Conservation (phyloP, 2,329 filamentous ascomycete genomes). For the Orbilia quercus region DNA sequence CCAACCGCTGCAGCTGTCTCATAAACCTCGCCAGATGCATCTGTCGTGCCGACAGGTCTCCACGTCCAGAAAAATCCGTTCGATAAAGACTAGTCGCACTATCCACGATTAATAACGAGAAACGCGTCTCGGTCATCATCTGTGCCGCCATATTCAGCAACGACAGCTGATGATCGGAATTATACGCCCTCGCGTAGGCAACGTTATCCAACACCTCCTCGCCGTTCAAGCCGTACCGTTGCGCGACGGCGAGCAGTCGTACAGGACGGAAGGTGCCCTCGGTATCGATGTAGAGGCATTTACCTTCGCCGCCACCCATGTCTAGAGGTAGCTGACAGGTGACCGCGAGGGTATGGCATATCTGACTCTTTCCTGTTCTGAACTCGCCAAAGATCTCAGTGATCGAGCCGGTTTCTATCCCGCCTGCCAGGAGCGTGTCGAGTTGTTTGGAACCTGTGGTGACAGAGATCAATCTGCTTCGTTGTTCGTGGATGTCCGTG, state of each 20-base stretch:
- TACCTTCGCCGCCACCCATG: conserved; percentile 98
- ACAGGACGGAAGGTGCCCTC: conserved; percentile 97
- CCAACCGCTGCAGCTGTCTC: conserved; percentile 81
- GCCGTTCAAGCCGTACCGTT: conserved; percentile 91
- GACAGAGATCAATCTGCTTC: conserved; percentile 96
- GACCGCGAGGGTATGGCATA: conserved; percentile 97
- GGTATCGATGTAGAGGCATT: conserved; percentile 98
- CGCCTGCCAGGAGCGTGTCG: conserved; percentile 92
- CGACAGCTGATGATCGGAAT: conserved; percentile 96
- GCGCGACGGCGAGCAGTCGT: conserved; percentile 87
- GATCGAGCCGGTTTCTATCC: conserved; percentile 95
- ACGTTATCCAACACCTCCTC: conserved; percentile 99
- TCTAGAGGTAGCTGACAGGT: conserved; percentile 98
- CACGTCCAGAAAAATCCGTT: conserved; percentile 96
- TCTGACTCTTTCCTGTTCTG: conserved; percentile 96
- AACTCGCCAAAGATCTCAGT: conserved; percentile 99
- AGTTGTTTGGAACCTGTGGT: conserved; percentile 98
- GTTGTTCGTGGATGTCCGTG: conserved; percentile 97
- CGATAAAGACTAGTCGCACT: conserved; percentile 95
- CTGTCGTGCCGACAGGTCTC: conserved; percentile 93
- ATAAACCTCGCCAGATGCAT: conserved; percentile 89
- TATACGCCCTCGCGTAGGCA: conserved; percentile 96
- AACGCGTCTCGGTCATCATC: conserved; percentile 99
- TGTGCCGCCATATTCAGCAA: conserved; percentile 92
- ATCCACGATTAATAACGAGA: conserved; percentile 94